phyloP scores from a whole-genome alignment of 1,139 yeast species.

The Saccharomycopsis hybrid region DNA sequence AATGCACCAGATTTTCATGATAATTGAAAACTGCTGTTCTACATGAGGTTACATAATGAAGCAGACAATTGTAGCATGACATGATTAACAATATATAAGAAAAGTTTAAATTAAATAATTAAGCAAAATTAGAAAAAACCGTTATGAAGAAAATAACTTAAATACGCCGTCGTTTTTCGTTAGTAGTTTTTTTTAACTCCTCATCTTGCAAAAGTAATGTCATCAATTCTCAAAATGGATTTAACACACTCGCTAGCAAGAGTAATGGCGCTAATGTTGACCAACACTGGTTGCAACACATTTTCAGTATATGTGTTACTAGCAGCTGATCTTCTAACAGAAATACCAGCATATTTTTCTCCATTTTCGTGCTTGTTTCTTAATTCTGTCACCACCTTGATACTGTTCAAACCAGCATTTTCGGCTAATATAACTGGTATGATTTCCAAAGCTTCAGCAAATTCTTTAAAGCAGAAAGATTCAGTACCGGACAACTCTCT shows the following conservation, averaged over 20 bases:
- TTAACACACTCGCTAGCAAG: constrained; percentile 96
- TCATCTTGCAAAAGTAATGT: constrained; percentile 76
- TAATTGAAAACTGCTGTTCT: too few species aligned
- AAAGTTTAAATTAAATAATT: too few species aligned
- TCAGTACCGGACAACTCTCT: constrained; percentile 80
- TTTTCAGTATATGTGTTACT: constrained; percentile 90
- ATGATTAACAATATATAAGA: too few species aligned
- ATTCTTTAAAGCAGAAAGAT: constrained; percentile 91
- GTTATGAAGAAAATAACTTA: neutral
- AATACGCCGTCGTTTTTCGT: too few species aligned
- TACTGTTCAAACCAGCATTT: constrained; percentile 94
- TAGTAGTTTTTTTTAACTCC: too few species aligned
- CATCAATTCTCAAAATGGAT: constrained; percentile 92
- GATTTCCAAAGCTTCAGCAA: constrained; percentile 91
- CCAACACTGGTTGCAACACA: constrained; percentile 93
- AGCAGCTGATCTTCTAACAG: constrained; percentile 90
- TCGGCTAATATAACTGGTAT: constrained; percentile 97
- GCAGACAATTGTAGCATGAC: too few species aligned
- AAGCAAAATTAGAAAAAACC: neutral
- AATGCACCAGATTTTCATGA: too few species aligned
- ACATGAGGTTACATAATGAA: too few species aligned
- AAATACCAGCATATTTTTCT: constrained; percentile 90
- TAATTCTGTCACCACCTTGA: constrained; percentile 89
- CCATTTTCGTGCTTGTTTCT: constrained; percentile 90
- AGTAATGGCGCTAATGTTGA: constrained; percentile 86